These are phyloP conservation scores for Sarocladium strictum DNA, from an alignment of 2,329 filamentous ascomycete species.

Conservation along the genomic window DNA sequence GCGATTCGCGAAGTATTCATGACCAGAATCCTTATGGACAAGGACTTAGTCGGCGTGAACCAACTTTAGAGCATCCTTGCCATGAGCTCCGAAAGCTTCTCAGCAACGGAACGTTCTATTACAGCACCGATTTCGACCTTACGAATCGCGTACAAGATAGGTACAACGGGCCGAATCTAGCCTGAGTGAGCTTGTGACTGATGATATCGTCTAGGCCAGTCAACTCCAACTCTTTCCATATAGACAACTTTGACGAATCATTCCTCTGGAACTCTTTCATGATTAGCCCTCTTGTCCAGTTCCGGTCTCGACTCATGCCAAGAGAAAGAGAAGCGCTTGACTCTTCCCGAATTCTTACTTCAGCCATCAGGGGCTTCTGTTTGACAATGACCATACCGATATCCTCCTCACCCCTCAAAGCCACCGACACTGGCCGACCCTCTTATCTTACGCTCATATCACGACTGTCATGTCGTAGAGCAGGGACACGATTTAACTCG, in stretches of 20 bases:
- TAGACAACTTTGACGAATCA: slow-evolving; percentile 85
- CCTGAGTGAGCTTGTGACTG: background rate
- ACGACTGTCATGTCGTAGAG: slow-evolving; percentile 80
- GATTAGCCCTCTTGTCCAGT: slow-evolving; percentile 87
- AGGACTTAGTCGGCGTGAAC: slow-evolving; percentile 58
- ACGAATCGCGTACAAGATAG: slow-evolving; percentile 90
- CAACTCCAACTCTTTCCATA: slow-evolving; percentile 74
- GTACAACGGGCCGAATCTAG: slow-evolving; percentile 30
- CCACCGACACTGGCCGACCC: slow-evolving; percentile 63
- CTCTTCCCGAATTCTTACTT: slow-evolving; percentile 79
- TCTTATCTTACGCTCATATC: slow-evolving; percentile 87
- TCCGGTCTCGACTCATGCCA: slow-evolving; percentile 72
- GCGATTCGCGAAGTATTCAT: slow-evolving; percentile 41
- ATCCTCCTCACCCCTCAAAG: slow-evolving; percentile 63
- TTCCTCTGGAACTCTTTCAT: slow-evolving; percentile 99
- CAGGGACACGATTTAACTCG: slow-evolving; percentile 95
- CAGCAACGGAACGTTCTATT: slow-evolving; percentile 93
- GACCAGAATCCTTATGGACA: slow-evolving; percentile 35
- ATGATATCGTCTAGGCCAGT: slow-evolving; percentile 48
- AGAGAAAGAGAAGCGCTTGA: slow-evolving; percentile 77
- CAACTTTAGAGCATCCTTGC: slow-evolving; percentile 78
- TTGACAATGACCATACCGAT: slow-evolving; percentile 80
- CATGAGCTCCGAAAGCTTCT: slow-evolving; percentile 85
- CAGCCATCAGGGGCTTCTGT: slow-evolving; percentile 89
- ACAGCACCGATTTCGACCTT: slow-evolving; percentile 95